phyloP scores from a whole-genome alignment of 805 yeast species.

The Candida fluviatilis region DNA sequence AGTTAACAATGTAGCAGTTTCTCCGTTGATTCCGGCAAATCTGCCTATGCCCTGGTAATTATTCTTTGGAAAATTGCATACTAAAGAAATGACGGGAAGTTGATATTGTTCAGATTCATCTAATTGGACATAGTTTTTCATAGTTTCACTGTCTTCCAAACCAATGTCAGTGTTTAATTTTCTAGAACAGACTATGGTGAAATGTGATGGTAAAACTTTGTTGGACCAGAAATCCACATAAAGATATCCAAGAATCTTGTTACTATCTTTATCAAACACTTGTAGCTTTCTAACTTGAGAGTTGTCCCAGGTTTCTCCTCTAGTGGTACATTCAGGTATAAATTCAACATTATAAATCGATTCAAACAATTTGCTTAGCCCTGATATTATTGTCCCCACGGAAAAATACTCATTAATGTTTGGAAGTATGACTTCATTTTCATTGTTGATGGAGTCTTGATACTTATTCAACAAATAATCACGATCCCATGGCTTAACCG shows the following conservation, averaged over 20 bases:
- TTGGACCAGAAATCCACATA: constrained; percentile 87
- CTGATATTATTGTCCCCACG: constrained; percentile 80
- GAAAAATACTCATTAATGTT: constrained; percentile 73
- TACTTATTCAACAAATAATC: constrained; percentile 48
- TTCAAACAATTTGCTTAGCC: constrained; percentile 67
- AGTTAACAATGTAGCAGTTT: constrained; percentile 53
- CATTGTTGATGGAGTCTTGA: constrained; percentile 19
- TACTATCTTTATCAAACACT: constrained; percentile 56
- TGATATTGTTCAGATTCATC: constrained; percentile 56
- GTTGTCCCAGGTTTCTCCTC: constrained; percentile 82
- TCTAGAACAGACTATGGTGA: constrained; percentile 93
- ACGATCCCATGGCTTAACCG: constrained; percentile 87
- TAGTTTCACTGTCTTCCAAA: constrained; percentile 21
- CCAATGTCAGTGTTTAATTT: constrained; percentile 52
- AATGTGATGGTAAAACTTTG: constrained; percentile 85
- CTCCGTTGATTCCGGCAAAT: constrained; percentile 19
- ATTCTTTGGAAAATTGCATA: constrained; percentile 68
- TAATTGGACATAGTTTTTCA: constrained; percentile 26
- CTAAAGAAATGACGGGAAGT: constrained; percentile 83
- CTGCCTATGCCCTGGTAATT: constrained; percentile 21
- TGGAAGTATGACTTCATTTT: constrained; percentile 28
- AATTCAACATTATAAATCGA: constrained; percentile 74
- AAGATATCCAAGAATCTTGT: constrained; percentile 65
- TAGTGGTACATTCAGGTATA: constrained; percentile 54
- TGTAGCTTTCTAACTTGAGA: constrained; percentile 77